These are phyloP conservation scores for Mycena galopus DNA, from an alignment of 768 basidiomycete genomes.

Conservation along the genomic window DNA sequence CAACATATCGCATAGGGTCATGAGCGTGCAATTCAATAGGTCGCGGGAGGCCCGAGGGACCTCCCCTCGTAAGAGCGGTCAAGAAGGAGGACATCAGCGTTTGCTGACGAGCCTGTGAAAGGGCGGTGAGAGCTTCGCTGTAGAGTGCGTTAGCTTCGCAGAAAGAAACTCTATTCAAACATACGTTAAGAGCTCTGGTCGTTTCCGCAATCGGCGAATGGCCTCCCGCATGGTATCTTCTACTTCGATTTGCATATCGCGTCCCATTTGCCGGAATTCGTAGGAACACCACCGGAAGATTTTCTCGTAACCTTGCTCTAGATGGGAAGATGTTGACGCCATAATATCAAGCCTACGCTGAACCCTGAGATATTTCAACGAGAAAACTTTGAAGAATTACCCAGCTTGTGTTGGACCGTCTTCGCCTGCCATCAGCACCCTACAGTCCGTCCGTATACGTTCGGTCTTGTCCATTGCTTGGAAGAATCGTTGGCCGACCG, in stretches of 20 bases:
- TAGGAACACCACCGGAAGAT: slow-evolving; percentile 87
- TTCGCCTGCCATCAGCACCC: slow-evolving; percentile 88
- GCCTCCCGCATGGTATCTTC: slow-evolving; percentile 75
- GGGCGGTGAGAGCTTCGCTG: slow-evolving; percentile 77
- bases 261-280: slow-evolving; percentile 85
- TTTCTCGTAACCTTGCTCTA: slow-evolving; percentile 93
- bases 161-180: slow-evolving; percentile 29
- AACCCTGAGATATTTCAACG: background rate
- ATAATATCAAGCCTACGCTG: slow-evolving; percentile 86
- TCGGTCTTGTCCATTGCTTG: slow-evolving; percentile 89
- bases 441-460: slow-evolving; percentile 85
- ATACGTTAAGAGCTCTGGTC: slow-evolving; percentile 85
- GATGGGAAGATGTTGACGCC: slow-evolving; percentile 80
- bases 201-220: slow-evolving; percentile 76
- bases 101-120: slow-evolving; percentile 86
- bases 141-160: slow-evolving; percentile 8
- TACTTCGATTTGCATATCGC: slow-evolving; percentile 82
- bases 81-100: slow-evolving; percentile 87
- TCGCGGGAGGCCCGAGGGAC: slow-evolving; percentile 85
- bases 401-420: slow-evolving; percentile 83
- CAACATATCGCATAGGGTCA: slow-evolving; percentile 95
- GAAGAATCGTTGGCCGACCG: slow-evolving; percentile 83
- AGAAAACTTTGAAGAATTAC: slow-evolving; percentile 51
- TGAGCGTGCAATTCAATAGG: slow-evolving; percentile 99
- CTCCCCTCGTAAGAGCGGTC: slow-evolving; percentile 89